Evolutionary conservation across 176 grass and related monocot genomes (phyloP), one percentile per base, ranked within the genome.

Genomic region (Dactylis glomerata): DNA sequence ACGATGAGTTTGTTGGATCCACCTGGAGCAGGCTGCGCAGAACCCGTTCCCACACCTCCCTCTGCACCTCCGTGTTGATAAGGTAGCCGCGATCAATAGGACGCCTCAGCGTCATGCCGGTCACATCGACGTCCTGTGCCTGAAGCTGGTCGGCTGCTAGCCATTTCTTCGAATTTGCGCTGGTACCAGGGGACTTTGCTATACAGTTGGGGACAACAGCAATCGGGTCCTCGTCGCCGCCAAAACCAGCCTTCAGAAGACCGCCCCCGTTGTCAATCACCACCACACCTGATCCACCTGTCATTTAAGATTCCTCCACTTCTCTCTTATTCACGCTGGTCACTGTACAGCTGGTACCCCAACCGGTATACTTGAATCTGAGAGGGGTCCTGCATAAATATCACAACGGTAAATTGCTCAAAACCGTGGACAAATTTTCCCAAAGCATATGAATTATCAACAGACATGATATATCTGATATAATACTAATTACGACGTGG

Each of bases 41-140:
- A 41, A 98, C 87, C 8, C 96, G 85, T 36, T 98, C 96, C 96
- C 96, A 98, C 3, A 98, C 91, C 76, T 94, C 96, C 59, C 78
- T 77, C 86, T 98, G 88, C 23, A 95, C 91, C 42, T 98, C 96
- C 2, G 78, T 80, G 27, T 93, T 98, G 82, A 95, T 95, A 14
- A 98, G 83, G 73, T 98, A 98, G n/a, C 96, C 96, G 38, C 96
- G 93, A 68, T 98, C 96, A 33, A 95, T 87, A 68, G 96, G 96
- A 19, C 96, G 91, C 75, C 88, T 94, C 32, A 98, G 37, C 3
- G 93, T 85, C 81, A 98, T 89, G 4, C 93, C 86, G 38, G 93
- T 90, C 19, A 94, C 87, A 55, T 98, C 93, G 1, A 94, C 70
- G 52, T 95, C 96, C 17, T 87, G 83, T 3, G 91, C 89, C 73